These are phyloP conservation scores for Polygonum maritimum DNA, from an alignment of 148 eudicot species.

Conservation along the genomic window DNA sequence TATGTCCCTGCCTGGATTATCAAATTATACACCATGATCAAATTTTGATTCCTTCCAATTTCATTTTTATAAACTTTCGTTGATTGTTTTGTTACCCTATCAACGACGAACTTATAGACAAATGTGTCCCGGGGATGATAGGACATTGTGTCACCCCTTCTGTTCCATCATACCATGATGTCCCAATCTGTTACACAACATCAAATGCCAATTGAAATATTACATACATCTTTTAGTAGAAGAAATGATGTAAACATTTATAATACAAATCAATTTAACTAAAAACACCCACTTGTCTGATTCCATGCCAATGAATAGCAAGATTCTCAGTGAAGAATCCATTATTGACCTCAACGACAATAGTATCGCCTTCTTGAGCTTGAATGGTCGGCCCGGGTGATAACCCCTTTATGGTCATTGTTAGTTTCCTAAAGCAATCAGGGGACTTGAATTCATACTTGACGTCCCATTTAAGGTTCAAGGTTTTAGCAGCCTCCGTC, in stretches of 20 bases:
- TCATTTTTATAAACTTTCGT: neutral
- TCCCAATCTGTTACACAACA: conserved; percentile 41
- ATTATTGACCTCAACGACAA: conserved; percentile 66
- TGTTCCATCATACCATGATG: conserved; percentile 78
- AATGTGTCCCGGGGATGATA: conserved; percentile 64
- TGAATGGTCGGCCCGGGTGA: conserved; percentile 69
- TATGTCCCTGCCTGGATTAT: conserved; percentile 61
- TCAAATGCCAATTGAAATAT: neutral
- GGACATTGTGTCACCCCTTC: conserved; percentile 87
- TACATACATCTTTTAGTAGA: no score
- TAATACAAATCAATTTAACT: no score
- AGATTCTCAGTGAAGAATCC: conserved; percentile 63
- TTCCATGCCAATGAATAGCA: conserved; percentile 93
- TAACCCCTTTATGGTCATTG: conserved; percentile 52
- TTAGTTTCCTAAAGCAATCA: conserved; percentile 55
- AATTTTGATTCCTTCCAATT: neutral
- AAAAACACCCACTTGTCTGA: conserved; percentile 42
- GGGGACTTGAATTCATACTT: conserved; percentile 68
- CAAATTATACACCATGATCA: neutral
- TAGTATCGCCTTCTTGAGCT: conserved; percentile 60
- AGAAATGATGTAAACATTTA: no score
- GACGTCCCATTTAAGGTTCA: conserved; percentile 46
- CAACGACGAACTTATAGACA: conserved; percentile 58
- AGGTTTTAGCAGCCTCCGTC: conserved; percentile 1
- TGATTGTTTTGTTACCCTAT: conserved; percentile 33